These are phyloP conservation scores for Sphagnurus paluster DNA, from an alignment of 1,284 basidiomycete genomes.

Conservation along the genomic window DNA sequence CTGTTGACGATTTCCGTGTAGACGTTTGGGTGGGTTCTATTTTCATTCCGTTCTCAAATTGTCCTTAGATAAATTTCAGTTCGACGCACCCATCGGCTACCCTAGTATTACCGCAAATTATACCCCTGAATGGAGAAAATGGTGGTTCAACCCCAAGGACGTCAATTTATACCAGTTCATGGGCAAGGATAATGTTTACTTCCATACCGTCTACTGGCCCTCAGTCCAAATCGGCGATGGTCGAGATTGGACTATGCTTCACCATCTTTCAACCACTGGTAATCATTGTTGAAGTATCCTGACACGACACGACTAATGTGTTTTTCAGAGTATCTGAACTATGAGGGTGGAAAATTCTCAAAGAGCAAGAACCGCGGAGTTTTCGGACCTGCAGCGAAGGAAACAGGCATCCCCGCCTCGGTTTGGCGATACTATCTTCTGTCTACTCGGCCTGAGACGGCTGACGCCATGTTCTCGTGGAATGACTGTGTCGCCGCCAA, in stretches of 20 bases:
- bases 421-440: conserved; percentile 99
- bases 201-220: conserved; percentile 97
- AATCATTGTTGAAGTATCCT: conserved; percentile 18
- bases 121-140: conserved; percentile 92
- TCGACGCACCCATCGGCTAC: conserved; percentile 98
- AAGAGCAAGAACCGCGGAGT: conserved; percentile 98
- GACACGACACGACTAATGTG: not conserved
- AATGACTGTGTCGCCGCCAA: conserved; percentile 92
- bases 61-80: conserved; percentile 49
- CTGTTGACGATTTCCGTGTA: conserved; percentile 3
- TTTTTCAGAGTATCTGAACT: conserved; percentile 89
- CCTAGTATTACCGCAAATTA: conserved; percentile 97
- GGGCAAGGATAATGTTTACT: conserved; percentile 98
- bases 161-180: conserved; percentile 98
- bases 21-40: conserved; percentile 25
- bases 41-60: conserved; percentile 2
- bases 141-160: conserved; percentile 96
- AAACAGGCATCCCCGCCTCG: conserved; percentile 89
- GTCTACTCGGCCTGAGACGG: conserved; percentile 91
- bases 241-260: conserved; percentile 90
- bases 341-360: conserved; percentile 98
- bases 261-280: conserved; percentile 96
- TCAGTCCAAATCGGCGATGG: conserved; percentile 89
- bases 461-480: conserved; percentile 98
- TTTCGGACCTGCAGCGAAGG: conserved; percentile 93